Percentiles rank a stretch among this genome's conserved stretches.
Evolutionary conservation across 495 filamentous ascomycete genomes (phyloP).

Genomic region (Aspergillus heteromorphus): DNA sequence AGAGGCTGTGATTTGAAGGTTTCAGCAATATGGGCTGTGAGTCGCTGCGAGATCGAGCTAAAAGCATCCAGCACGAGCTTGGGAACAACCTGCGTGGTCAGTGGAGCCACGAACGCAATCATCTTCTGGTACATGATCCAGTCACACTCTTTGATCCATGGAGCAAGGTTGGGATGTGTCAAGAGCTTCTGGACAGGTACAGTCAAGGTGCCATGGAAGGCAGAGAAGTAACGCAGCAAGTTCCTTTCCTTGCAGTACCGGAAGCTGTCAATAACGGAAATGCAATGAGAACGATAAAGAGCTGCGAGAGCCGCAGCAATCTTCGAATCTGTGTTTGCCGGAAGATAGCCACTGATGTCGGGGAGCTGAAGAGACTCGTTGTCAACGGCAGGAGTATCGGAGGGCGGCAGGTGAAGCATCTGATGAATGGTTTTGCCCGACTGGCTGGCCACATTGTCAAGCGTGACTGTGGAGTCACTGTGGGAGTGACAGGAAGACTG

Average conservation of each 20-base stretch:
- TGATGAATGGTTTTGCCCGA: conserved; percentile 56
- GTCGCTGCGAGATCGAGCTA: conserved; percentile 71
- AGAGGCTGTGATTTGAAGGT: conserved; percentile 76
- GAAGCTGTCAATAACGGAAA: conserved; percentile 88
- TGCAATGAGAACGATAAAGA: conserved; percentile 89
- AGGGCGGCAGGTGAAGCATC: conserved; percentile 59
- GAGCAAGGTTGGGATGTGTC: conserved; percentile 69
- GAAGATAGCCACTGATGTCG: conserved; percentile 69
- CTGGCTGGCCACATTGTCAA: conserved; percentile 39
- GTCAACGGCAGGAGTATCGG: conserved; percentile 47
- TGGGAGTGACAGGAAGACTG: conserved; percentile 18
- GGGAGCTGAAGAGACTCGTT: conserved; percentile 72
- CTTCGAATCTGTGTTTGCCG: conserved; percentile 69
- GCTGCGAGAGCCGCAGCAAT: conserved; percentile 74
- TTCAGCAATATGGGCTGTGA: conserved; percentile 68
- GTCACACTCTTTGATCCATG: conserved; percentile 94
- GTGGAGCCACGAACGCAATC: conserved; percentile 78
- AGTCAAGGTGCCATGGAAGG: conserved; percentile 91
- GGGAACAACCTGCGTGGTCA: conserved; percentile 86
- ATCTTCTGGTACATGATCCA: conserved; percentile 94
- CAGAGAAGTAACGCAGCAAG: conserved; percentile 90
- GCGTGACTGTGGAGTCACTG: conserved; percentile 25
- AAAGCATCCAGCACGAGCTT: conserved; percentile 77
- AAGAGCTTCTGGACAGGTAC: conserved; percentile 96
- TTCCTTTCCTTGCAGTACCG: conserved; percentile 93